Percentiles rank a stretch among this genome's conserved stretches.
phyloP scores from a whole-genome alignment of 176 grass and related monocot species.

The Eremochloa ophiuroides region DNA sequence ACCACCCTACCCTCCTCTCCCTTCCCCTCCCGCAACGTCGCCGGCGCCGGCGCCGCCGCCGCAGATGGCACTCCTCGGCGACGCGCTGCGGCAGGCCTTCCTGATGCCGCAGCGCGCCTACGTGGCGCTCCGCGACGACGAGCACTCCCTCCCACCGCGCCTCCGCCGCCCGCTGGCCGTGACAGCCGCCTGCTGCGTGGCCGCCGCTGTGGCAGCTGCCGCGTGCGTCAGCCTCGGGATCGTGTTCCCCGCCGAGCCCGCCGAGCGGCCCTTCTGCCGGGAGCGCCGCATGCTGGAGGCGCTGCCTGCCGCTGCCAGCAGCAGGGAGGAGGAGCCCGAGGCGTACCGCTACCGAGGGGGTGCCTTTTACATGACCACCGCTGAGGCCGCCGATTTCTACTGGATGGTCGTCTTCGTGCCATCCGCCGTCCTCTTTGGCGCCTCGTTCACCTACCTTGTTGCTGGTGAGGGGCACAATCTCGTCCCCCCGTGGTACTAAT shows the following conservation, averaged over 20 bases:
- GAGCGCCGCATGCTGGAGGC: constrained; percentile 75
- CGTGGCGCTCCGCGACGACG: constrained; percentile 63
- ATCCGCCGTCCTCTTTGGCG: constrained; percentile 53
- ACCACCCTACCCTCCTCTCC: background rate
- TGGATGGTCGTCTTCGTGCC: constrained; percentile 97
- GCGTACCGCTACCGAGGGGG: constrained; percentile 69
- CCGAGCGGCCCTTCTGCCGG: constrained; percentile 77
- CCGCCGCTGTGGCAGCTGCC: constrained; percentile 35
- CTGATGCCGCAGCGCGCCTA: constrained; percentile 72
- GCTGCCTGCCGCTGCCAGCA: constrained; percentile 54
- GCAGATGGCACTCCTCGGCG: constrained; percentile 58
- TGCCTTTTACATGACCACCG: constrained; percentile 87
- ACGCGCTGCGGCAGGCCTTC: constrained; percentile 84
- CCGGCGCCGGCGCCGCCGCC: background rate
- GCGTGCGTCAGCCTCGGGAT: constrained; percentile 66
- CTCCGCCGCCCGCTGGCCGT: constrained; percentile 56
- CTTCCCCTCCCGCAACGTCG: background rate
- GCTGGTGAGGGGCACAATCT: constrained; percentile 41
- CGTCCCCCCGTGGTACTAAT: background rate
- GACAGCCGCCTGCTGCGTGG: constrained; percentile 32
- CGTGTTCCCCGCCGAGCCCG: constrained; percentile 70
- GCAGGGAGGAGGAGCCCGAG: constrained; percentile 72
- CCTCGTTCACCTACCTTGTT: constrained; percentile 59
- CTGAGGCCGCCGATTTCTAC: constrained; percentile 88
- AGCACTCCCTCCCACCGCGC: constrained; percentile 47